Evolutionary conservation across 495 filamentous ascomycete species (phyloP).

Genomic region (Cladorrhinum samala): DNA sequence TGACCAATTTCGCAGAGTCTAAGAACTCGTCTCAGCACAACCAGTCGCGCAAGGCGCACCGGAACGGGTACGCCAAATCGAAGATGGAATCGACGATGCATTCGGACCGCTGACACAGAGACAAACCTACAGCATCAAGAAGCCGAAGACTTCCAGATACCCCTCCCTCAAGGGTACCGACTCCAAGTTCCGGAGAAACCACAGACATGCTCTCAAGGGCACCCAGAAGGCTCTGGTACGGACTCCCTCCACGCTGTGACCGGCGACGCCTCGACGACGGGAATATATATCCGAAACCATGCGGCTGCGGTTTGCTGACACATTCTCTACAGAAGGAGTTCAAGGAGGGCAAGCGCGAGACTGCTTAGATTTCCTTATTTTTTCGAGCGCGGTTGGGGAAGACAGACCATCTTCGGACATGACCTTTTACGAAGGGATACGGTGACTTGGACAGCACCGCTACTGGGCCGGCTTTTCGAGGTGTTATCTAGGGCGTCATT

Average conservation of each 20-base stretch:
- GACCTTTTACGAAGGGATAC: constrained; percentile 29
- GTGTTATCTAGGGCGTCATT: constrained; percentile 31
- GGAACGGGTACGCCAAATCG: constrained; percentile 73
- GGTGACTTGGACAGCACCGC: constrained; percentile 18
- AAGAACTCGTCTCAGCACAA: constrained; percentile 99
- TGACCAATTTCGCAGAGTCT: constrained; percentile 58
- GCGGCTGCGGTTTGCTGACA: constrained; percentile 31
- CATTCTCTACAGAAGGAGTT: constrained; percentile 79
- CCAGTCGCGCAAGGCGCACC: constrained; percentile 91
- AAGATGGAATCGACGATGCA: constrained; percentile 5
- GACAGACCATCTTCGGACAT: constrained; percentile 22
- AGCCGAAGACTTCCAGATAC: constrained; percentile 98
- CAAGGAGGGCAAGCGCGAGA: constrained; percentile 91
- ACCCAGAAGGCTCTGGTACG: constrained; percentile 96
- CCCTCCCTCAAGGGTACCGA: constrained; percentile 97
- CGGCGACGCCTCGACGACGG: background rate
- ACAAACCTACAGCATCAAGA: constrained; percentile 80
- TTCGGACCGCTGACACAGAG: constrained; percentile 10
- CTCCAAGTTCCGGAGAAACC: constrained; percentile 99
- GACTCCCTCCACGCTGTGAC: constrained; percentile 15
- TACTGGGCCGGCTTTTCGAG: constrained; percentile 28
- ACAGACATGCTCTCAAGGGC: constrained; percentile 97
- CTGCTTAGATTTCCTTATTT: constrained; percentile 59
- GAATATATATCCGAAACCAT: background rate
- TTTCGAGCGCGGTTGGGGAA: constrained; percentile 11